Base-by-base conservation (phyloP, 106 monocot species). In the Allium fistulosum region DNA sequence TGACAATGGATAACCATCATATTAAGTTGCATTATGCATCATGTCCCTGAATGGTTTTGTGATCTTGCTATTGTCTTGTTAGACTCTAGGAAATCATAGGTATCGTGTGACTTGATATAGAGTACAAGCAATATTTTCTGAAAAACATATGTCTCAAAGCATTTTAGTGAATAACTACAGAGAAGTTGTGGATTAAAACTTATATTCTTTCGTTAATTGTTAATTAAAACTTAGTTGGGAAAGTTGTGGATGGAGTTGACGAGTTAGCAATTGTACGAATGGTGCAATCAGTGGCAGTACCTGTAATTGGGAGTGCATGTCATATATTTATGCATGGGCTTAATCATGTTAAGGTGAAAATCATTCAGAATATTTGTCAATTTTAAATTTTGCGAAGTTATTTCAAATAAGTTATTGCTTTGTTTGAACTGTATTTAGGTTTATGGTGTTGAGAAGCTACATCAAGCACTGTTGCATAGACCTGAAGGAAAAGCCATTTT, bases 251-350 rank as follows among this genome's bases (percentile, higher is more conserved):
- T 66, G 76, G 63, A 15, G 55, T 68, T 65, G 87, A 83, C 68
- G 90, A 83, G 37, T 88, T 90, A 13, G 13, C 75, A 1, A 62
- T 87, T 14, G 55, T 85, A 58, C 82, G 79, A 9, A 61, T 87
- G 59, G 82, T 90, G 55, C 90, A 88, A 75, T 80, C 84, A 70
- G 53, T 94, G 17, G 87, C 87, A 15, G 83, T 87, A 52, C 94
- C 94, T 57, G 37, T 94, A 26, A 83, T 94, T 70, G 90, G 94
- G 14, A 88, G 77, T 81, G 90, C 79, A 10, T 90, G 94, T 62
- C 82, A 94, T 81, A 80, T 79, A 22, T 94, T 94, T 75, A 90
- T 94, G 94, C 94, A 88, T 76, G 94, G 94, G 11, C 80, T 94
- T 26, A 94, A 88, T 66, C 57, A 70, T 68, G 71, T 91, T 59